A percentile compares a stretch with the other conserved stretches of the same genome.
Conservation (phyloP, 257 asterid genomes). For the Forsythia viridissima region DNA sequence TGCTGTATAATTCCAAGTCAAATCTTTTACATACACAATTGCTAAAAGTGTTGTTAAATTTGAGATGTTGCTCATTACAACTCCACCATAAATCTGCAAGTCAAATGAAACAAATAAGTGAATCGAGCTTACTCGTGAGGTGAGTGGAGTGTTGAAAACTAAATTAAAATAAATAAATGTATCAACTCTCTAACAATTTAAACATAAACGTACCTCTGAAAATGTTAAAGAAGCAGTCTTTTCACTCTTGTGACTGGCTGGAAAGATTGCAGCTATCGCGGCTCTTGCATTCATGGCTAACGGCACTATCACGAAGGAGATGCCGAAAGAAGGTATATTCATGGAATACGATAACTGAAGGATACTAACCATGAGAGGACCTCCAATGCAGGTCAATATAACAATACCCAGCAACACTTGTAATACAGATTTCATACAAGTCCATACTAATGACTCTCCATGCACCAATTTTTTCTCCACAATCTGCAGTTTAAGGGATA, state of each 20-base stretch:
- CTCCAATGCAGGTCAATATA: not conserved
- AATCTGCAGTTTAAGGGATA: slow-evolving; percentile 27
- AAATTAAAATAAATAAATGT: too few species aligned
- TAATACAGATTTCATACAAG: not conserved
- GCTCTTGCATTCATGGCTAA: slow-evolving; percentile 22
- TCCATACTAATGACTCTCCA: not conserved
- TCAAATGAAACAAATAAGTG: not conserved
- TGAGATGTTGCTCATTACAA: slow-evolving; percentile 62
- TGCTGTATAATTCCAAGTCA: slow-evolving; percentile 64
- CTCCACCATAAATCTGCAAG: slow-evolving; percentile 58
- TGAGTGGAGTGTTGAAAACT: not conserved
- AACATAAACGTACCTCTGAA: slow-evolving; percentile 22
- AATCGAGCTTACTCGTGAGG: not conserved
- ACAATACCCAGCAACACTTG: not conserved
- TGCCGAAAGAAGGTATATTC: slow-evolving; percentile 20
- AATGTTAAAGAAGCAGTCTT: slow-evolving; percentile 28
- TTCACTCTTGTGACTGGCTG: slow-evolving; percentile 22
- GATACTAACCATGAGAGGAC: slow-evolving; percentile 11
- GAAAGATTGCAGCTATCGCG: slow-evolving; percentile 25
- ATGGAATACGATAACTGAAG: slow-evolving; percentile 6
- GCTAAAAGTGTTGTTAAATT: slow-evolving; percentile 52
- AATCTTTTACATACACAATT: slow-evolving; percentile 52
- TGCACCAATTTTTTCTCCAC: slow-evolving; percentile 33
- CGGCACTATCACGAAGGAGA: slow-evolving; percentile 22
- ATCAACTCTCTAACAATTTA: not conserved